Base-by-base conservation (phyloP, 179 eudicot species). In the Beta corolliflora region DNA sequence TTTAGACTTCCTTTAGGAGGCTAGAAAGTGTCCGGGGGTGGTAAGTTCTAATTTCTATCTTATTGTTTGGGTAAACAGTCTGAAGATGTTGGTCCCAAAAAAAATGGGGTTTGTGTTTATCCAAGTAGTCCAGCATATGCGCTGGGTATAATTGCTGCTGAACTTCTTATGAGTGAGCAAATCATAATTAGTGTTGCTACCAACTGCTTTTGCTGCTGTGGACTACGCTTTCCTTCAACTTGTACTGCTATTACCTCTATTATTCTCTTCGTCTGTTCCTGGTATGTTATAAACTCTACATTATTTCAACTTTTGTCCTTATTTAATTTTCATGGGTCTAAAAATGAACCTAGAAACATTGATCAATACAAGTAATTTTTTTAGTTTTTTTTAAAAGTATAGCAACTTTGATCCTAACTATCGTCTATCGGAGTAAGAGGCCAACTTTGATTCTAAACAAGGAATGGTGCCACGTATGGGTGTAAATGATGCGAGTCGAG, bases 141-240 rank as follows among this genome's bases (percentile, higher is more conserved):
- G 3, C 2, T 81, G 10, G 76, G 83, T 0, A 25, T 81, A 11
- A 0, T 81, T 16, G 83, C 79, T 5, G 80, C 83, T 10, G 0
- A 68, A 6, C 16, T 68, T 21, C 71, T 81, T 58, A 23, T 76
- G 2, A 15, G 8, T 68, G 80, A 66, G 1, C 80, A 81, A 48
- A 23, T 81, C 5, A 44, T 69, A 1, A 25, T 81, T 5, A 67
- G 61, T 69, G 52, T 12, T 68, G 83, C 48, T 0, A 56, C 59
- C 19, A n/a, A 58, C 14, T 81, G 83, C 59, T 81, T 81, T 58
- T 81, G 83, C n/a, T 81, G 80, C 21, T 55, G 80, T 16, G 36
- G 80, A 23, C 41, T 50, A 10, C 67, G 70, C 13, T 45, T 56
- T 25, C 60, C 69, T 11, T 56, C 79, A 65, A 81, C 4, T 67